Evolutionary conservation across 2,329 filamentous ascomycete genomes (phyloP), one percentile per base, ranked within the genome.

Genomic region (Beauveria sp.): DNA sequence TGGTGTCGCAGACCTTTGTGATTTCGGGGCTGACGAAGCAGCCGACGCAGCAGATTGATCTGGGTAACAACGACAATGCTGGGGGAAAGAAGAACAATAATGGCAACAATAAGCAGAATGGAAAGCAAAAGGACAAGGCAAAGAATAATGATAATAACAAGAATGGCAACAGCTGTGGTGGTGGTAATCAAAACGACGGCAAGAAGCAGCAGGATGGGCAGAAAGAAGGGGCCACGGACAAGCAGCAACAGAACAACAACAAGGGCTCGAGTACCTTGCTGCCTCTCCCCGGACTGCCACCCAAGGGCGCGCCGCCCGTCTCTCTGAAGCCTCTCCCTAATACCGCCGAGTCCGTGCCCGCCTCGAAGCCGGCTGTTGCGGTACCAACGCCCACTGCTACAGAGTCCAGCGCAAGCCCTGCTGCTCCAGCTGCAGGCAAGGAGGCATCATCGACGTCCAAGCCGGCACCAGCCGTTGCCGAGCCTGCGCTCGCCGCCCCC

Each of bases 1-100:
- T 65, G 20, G 60, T 65, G 2, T 66, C 65, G 7, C 63, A 66
- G 34, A 22, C 62, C 1, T 66, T 66, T 50, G 48, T 40, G 24
- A 66, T 66, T 22, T 61, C 31, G 46, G 56, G 45, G 12, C 20
- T 57, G 52, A 62, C 45, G 31, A 43, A 16, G 14, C 60, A 51
- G 46, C 59, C 53, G 22, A 56, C 54, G 24, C 60, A 28, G 38
- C 57, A 51, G 8, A 51, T 49, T 56, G 46, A 57, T 52, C 24
- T 46, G 42, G 40, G 53, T 22, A 54, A 53, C 4, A 61, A 43
- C 51, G 51, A 34, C 10, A 48, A 42, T 6, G n/a, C 48, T 40
- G 58, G 63, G 12, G 46, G 28, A 10, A 64, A 64, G 45, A 61
- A 48, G 46, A 61, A 28, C 26, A 64, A 54, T 5, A 61, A 20